Evolutionary conservation across 805 yeast species (phyloP), one percentile per base, ranked within the genome.

Genomic region (Metschnikowia santaceciliae): DNA sequence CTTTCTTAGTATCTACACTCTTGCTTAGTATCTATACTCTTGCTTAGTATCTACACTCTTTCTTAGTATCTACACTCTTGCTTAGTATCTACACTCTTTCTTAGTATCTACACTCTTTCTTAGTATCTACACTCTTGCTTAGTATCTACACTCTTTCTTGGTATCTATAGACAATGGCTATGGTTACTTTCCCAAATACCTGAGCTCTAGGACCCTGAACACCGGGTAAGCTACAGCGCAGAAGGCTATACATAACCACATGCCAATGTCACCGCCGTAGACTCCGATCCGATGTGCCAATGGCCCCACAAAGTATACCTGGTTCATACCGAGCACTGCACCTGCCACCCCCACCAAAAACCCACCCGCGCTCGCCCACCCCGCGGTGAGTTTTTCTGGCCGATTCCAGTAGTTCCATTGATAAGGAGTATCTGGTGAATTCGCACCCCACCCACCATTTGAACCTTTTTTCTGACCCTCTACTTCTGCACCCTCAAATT

Each of bases 371-470:
- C 58, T 52, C 1, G 63, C 62, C 17, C 52, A 49, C 2, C 64
- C 63, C 6, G 47, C 44, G 4, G 63, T 65, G 46, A 66, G 61
- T 5, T 55, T 47, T n/a, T 49, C 32, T 1, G 67, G 67, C 14
- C 58, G 45, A 48, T 70, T 55, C 73, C 73, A 69, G 26, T 52
- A 45, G 8, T 54, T 45, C 71, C 72, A 69, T 43, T 69, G 66
- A 57, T 68, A 70, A 26, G 11, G 30, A 26, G 30, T 26, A 26
- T 26, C 10, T 26, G 11, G 3, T 6, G 6, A 22, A 8, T 26
- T 10, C 30, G 30, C 30, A 26, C 11, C 8, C 26, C 26, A 23
- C 8, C 6, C 26, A 23, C 6, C 26, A 23, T 23, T 1, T 7
- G 8, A 23, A 23, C 26, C 7, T 23, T 23, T 23, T 23, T 23